Evolutionary conservation across 192 early-diverging fungal species (phyloP), one percentile per base, ranked within the genome.

Genomic region (Coemansia sp.): DNA sequence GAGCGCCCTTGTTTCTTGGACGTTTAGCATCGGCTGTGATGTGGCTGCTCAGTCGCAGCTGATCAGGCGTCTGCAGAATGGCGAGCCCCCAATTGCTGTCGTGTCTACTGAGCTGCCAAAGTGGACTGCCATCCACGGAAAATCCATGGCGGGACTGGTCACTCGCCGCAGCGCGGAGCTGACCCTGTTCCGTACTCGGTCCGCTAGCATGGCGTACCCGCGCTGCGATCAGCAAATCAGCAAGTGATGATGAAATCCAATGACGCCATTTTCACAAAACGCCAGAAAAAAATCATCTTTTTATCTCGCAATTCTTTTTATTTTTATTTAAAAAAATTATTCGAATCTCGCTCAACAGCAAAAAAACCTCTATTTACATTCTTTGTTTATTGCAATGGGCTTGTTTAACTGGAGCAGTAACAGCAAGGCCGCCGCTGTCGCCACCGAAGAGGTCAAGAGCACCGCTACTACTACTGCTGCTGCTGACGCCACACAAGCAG

Each of bases 1-100:
- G 65, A 69, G 64, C 20, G 66, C 81, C 3, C 22, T 83, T 59
- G 54, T 57, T 1, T 78, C 76, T 12, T 83, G 74, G 65, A 40
- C 68, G 0, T 67, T 67, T 40, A 65, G 63, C 29, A 38, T 79
- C 25, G 76, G 72, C 14, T 83, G 80, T 39, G 29, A 36, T 12
- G 31, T 39, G 29, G 69, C 59, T 0, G 22, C 8, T 8, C 39
- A 32, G 12, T 83, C 80, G n/a, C 38, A 38, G 43, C 59, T 79
- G 7, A 24, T 75, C 1, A 5, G 11, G 5, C 38, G 67, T 25
- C n/a, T 83, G 19, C 70, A 57, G 22, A 3, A 5, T 41, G 76
- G 76, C 12, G 70, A 76, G 58, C 2, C 20, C 12, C 38, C 61
- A 1, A 37, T 6, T 20, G 32, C 24, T 1, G 76, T 72, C 8